Evolutionary conservation across 345 rosid species (phyloP), one percentile per base, ranked within the genome.

Genomic region (Acer negundo): DNA sequence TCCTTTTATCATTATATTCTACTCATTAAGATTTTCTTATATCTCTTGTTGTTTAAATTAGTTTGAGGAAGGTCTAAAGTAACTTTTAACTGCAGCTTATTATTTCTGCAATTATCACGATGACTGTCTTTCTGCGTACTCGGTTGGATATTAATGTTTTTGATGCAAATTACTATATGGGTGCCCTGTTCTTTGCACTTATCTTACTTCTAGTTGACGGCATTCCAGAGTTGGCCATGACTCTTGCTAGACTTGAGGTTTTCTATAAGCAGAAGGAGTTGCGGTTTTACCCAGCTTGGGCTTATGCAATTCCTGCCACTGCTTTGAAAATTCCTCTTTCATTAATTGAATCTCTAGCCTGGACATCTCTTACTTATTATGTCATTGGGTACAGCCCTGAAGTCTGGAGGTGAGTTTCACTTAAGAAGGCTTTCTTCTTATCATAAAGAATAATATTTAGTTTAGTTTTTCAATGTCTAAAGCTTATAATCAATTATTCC

Each of bases 351-450:
- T 77, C 92, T 49, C 58, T 88, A 4, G 86, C 85, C 26, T 91
- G 93, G 96, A 88, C 92, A 4, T 67, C 84, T 65, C 89, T 92
- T 24, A 87, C 97, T 17, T 94, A 94, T 85, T 92, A 89, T 81
- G 92, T 82, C 71, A 88, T 89, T 23, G 98, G 98, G 62, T 93
- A 87, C 80, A 86, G 89, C 80, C 96, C 97, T 55, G 91, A 92
- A 78, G 86, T 75, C 35, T 84, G 81, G 59, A 89, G 98, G 97
- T 92, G 73, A 76, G 77, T 22, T 76, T 22, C 28, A 23, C 38
- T 12, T 19, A 9, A 42, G 46, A 9, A 42, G 46, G 46, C 46
- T 7, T 42, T 42, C 46, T 42, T 8, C 46, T 42, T 42, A 42
- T 42, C 46, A 42, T 42, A 42, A 42, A 8, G 46, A 42, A 42